These are phyloP conservation scores for Myriosclerotinia curreyana DNA, from an alignment of 2,329 filamentous ascomycete species.

Conservation along the genomic window DNA sequence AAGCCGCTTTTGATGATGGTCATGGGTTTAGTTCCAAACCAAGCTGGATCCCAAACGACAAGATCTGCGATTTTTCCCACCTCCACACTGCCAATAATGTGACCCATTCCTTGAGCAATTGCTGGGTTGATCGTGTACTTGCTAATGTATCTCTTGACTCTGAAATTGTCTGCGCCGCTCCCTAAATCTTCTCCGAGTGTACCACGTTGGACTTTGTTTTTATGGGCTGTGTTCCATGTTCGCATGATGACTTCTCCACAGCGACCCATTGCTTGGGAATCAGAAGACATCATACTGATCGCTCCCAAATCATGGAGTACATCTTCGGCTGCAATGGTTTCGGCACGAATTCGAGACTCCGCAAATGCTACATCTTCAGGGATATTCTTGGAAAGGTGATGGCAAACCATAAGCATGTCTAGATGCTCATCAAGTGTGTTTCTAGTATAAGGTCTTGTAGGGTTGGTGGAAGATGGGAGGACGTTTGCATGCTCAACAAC, in stretches of 20 bases:
- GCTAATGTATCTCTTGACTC: slow-evolving; percentile 87
- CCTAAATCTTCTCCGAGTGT: slow-evolving; percentile 72
- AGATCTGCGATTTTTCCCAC: slow-evolving; percentile 87
- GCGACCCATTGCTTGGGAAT: slow-evolving; percentile 95
- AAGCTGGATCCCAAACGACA: slow-evolving; percentile 79
- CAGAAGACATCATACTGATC: slow-evolving; percentile 96
- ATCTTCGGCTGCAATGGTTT: slow-evolving; percentile 96
- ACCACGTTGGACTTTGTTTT: slow-evolving; percentile 88
- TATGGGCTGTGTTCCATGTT: slow-evolving; percentile 96
- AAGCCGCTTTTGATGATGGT: slow-evolving; percentile 84
- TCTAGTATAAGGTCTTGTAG: slow-evolving; percentile 81
- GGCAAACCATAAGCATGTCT: slow-evolving; percentile 98
- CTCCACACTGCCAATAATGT: slow-evolving; percentile 83
- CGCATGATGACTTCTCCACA: slow-evolving; percentile 90
- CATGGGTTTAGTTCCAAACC: slow-evolving; percentile 83
- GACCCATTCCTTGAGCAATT: slow-evolving; percentile 83
- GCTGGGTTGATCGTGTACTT: slow-evolving; percentile 98
- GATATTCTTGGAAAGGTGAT: slow-evolving; percentile 88
- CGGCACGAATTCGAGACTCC: slow-evolving; percentile 87
- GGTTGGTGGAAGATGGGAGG: slow-evolving; percentile 86
- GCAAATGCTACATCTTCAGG: slow-evolving; percentile 95
- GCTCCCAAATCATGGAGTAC: slow-evolving; percentile 92
- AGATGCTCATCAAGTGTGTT: slow-evolving; percentile 96
- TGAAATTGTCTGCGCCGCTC: slow-evolving; percentile 80
- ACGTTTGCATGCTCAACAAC: slow-evolving; percentile 89